Conservation (phyloP, 495 filamentous ascomycete species). For the Aspergillus ellipticus region DNA sequence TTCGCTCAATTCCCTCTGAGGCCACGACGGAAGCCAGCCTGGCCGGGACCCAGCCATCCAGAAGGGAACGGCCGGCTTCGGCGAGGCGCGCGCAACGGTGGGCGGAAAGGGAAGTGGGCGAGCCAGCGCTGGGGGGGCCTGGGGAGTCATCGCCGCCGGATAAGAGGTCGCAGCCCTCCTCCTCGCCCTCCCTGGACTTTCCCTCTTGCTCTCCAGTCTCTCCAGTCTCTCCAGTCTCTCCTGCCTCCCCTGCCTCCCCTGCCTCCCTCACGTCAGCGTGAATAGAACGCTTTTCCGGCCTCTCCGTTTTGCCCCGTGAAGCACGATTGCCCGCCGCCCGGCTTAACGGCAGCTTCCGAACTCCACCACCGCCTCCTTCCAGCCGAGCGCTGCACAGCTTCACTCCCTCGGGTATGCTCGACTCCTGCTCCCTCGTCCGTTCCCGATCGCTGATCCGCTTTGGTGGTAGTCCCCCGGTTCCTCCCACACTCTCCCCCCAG, state of each 20-base stretch:
- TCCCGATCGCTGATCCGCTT: conserved; percentile 23
- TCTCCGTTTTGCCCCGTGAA: conserved; percentile 30
- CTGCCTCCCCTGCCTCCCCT: conserved; percentile 15
- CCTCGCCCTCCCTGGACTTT: conserved; percentile 1
- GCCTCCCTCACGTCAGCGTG: conserved; percentile 6
- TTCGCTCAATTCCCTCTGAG: no score
- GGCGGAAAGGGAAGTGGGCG: conserved; percentile 21
- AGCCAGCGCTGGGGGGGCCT: neutral
- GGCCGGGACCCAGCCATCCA: neutral
- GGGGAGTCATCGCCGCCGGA: conserved; percentile 23
- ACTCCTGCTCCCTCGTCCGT: conserved; percentile 2
- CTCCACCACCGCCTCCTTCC: conserved; percentile 25
- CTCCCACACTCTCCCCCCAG: conserved; percentile 8
- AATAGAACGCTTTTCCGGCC: conserved; percentile 16
- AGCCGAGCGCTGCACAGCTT: conserved; percentile 13
- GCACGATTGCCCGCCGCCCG: conserved; percentile 1
- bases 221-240: conserved; percentile 16
- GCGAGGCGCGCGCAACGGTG: conserved; percentile 28
- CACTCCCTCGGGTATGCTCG: conserved; percentile 23
- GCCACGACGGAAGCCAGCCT: neutral
- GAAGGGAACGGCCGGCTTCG: conserved; percentile 31
- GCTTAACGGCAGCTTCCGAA: conserved; percentile 12
- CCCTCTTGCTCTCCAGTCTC: conserved; percentile 20
- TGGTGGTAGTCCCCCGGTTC: conserved; percentile 5
- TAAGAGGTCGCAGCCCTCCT: conserved; percentile 15